Evolutionary conservation across 2,329 filamentous ascomycete genomes (phyloP), one percentile per base, ranked within the genome.

Genomic region (Botrytis aclada): DNA sequence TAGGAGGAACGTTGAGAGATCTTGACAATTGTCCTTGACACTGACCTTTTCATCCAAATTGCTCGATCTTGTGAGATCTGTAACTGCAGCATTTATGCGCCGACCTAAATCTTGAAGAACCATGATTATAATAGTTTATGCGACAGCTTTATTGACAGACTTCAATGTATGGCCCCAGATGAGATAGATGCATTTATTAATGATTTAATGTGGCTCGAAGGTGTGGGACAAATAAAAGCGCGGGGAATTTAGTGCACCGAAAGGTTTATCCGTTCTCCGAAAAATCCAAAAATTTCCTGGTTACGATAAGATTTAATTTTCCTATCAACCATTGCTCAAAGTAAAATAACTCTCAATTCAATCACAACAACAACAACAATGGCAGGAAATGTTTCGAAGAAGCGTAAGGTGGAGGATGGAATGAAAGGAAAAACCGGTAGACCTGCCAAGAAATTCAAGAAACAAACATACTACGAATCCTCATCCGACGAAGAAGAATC

Each of bases 81-180:
- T 92, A 85, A 99, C 93, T 80, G 96, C 96, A 87, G 94, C 90
- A 85, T 98, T 98, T 84, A 99, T 98, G 85, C 96, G 96, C 87
- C 95, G 94, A 79, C 96, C 96, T 74, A 99, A 89, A 88, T 99
- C 96, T 90, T 97, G 95, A 81, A 99, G 92, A 88, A 99, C 96
- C 96, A 99, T 99, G 82, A 80, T 82, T 74, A 47, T 32, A 69
- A 63, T 70, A 72, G 71, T 37, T 64, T 62, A 71, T 73, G 63
- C 62, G 73, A 71, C 60, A 58, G 64, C 74, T 43, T 39, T 58
- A 18, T 41, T 60, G 45, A 54, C 16, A 45, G 32, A 39, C 18
- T 32, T 37, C 34, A 61, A n/a, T 20, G n/a, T 9, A 22, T 41
- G 10, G 41, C 51, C 32, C 25, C 61, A 56, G 16, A 47, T 56